A percentile compares a stretch with the other conserved stretches of the same genome.
Evolutionary conservation across 1,284 basidiomycete species (phyloP).

Genomic region (Stygiomarasmius scandens): DNA sequence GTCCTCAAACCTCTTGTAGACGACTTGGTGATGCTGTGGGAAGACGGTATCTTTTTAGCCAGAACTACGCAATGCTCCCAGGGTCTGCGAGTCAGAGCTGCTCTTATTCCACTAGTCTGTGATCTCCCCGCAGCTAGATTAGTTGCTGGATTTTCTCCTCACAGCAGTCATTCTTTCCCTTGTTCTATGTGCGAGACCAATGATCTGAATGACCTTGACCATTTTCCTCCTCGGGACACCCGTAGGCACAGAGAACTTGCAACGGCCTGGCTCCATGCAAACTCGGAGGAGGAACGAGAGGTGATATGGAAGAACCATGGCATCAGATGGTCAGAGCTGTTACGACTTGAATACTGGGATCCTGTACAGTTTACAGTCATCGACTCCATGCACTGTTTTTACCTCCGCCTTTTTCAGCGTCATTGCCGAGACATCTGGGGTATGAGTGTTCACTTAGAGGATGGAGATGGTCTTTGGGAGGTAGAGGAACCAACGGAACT

Average conservation of each 20-base stretch:
- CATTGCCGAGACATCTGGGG: slow-evolving; percentile 21
- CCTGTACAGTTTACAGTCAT: slow-evolving; percentile 30
- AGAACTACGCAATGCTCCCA: slow-evolving; percentile 19
- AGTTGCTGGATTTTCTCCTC: slow-evolving; percentile 32
- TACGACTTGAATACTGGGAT: too few species aligned
- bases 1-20: slow-evolving; percentile 33
- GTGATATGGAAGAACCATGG: slow-evolving; percentile 23
- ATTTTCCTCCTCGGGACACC: not conserved
- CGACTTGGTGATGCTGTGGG: slow-evolving; percentile 51
- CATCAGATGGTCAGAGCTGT: slow-evolving; percentile 30
- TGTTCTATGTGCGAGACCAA: slow-evolving; percentile 36
- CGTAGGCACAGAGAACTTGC: slow-evolving; percentile 26
- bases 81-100: slow-evolving; percentile 26
- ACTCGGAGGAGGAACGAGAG: slow-evolving; percentile 14
- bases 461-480: slow-evolving; percentile 22
- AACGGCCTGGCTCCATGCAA: slow-evolving; percentile 24
- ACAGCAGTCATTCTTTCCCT: slow-evolving; percentile 24
- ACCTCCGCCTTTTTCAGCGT: slow-evolving; percentile 14
- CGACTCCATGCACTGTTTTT: slow-evolving; percentile 41
- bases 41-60: slow-evolving; percentile 24
- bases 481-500: not conserved
- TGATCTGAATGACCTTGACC: slow-evolving; percentile 35
- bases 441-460: slow-evolving; percentile 22
- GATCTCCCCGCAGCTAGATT: slow-evolving; percentile 42
- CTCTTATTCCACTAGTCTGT: slow-evolving; percentile 31